A percentile compares a stretch with the other conserved stretches of the same genome.
Evolutionary conservation across 2,329 filamentous ascomycete genomes (phyloP).

Genomic region (Fonsecaea pedrosoi): DNA sequence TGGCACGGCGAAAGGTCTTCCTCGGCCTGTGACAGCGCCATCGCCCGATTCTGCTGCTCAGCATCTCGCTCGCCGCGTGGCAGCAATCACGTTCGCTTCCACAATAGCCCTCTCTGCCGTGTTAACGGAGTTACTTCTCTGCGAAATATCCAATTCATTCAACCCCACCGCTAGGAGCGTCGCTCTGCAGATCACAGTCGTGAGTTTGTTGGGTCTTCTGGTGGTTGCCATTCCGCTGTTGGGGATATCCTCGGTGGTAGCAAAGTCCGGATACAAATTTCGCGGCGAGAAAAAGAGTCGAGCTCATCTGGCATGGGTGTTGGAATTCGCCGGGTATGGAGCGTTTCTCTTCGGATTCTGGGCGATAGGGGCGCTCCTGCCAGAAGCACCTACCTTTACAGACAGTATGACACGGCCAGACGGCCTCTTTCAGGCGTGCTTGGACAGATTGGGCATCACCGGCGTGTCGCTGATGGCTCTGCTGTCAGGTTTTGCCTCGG

Average conservation of each 20-base stretch:
- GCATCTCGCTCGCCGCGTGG: conserved; percentile 45
- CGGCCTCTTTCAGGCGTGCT: conserved; percentile 61
- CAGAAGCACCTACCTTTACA: conserved; percentile 52
- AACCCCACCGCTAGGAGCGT: conserved; percentile 69
- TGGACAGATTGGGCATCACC: conserved; percentile 77
- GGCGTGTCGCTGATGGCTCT: conserved; percentile 86
- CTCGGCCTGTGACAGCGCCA: conserved; percentile 32
- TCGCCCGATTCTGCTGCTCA: conserved; percentile 41
- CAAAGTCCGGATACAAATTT: conserved; percentile 66
- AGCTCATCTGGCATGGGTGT: conserved; percentile 66
- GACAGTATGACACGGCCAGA: conserved; percentile 46
- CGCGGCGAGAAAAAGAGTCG: conserved; percentile 63
- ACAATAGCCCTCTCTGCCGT: conserved; percentile 80
- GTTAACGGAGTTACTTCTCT: conserved; percentile 79
- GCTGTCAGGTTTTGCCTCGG: conserved; percentile 87
- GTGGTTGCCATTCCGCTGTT: conserved; percentile 79
- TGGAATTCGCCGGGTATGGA: conserved; percentile 68
- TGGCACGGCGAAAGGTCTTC: conserved; percentile 30
- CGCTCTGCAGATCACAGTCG: conserved; percentile 73
- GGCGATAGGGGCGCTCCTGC: conserved; percentile 71
- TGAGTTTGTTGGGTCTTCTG: conserved; percentile 73
- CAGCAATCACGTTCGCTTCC: conserved; percentile 73
- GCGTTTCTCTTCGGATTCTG: conserved; percentile 78
- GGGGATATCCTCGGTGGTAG: conserved; percentile 72
- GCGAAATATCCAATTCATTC: conserved; percentile 81